These are phyloP conservation scores for Shiraia sp. DNA, from an alignment of 2,329 filamentous ascomycete species.

Conservation along the genomic window DNA sequence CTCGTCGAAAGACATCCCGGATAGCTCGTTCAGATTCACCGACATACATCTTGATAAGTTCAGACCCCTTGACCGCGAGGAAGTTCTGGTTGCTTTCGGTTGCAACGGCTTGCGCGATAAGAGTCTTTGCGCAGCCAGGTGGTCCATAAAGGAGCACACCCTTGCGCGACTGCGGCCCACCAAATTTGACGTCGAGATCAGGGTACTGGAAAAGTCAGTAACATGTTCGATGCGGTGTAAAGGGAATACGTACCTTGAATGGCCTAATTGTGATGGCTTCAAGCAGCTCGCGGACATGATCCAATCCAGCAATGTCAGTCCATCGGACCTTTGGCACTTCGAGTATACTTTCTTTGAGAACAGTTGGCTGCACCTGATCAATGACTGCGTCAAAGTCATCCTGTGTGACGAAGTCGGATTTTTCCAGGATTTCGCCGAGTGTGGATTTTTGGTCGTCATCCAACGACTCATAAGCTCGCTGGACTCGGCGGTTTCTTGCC, in stretches of 20 bases:
- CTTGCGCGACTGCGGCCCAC: constrained; percentile 61
- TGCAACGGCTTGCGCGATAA: constrained; percentile 87
- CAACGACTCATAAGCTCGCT: constrained; percentile 19
- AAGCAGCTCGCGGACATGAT: constrained; percentile 68
- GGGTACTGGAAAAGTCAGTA: constrained; percentile 32
- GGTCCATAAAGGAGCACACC: constrained; percentile 89
- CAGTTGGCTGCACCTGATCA: constrained; percentile 72
- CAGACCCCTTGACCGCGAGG: constrained; percentile 89
- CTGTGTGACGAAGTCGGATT: constrained; percentile 27
- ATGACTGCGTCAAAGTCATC: constrained; percentile 69
- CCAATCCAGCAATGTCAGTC: constrained; percentile 86
- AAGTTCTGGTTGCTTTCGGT: constrained; percentile 92
- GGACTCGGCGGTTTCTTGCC: constrained; percentile 50
- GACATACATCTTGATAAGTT: constrained; percentile 95
- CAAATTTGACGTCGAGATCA: constrained; percentile 41
- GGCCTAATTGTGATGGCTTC: constrained; percentile 63
- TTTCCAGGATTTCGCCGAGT: constrained; percentile 20
- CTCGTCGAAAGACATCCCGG: constrained; percentile 82
- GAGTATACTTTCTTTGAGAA: constrained; percentile 86
- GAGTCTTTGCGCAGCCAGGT: constrained; percentile 91
- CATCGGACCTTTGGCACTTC: constrained; percentile 85
- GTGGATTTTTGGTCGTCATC: constrained; percentile 27
- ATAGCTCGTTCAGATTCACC: constrained; percentile 89
- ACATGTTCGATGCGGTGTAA: background rate
- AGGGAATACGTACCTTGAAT: constrained; percentile 51